These are phyloP conservation scores for Wickerhamiella cacticola DNA, from an alignment of 805 yeast genomes.

Conservation along the genomic window DNA sequence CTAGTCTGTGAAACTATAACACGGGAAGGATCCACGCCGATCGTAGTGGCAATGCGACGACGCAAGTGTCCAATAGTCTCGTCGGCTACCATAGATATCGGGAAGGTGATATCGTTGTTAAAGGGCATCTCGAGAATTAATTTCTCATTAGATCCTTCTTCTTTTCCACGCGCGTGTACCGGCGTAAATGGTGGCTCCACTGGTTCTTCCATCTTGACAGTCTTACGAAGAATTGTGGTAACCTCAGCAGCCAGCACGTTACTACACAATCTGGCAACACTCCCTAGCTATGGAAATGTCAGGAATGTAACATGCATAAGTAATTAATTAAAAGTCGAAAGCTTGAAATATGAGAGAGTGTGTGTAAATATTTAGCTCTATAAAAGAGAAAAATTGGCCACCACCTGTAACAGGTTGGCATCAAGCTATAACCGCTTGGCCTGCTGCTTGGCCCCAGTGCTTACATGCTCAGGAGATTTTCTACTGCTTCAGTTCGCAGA, in stretches of 20 bases:
- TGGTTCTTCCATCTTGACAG: neutral
- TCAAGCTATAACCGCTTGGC: neutral
- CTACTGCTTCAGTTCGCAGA: constrained; percentile 6
- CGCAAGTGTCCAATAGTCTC: constrained; percentile 9
- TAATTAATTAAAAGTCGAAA: too few relatives aligned
- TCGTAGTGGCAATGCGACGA: constrained; percentile 7
- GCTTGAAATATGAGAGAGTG: too few relatives aligned
- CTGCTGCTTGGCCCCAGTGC: neutral
- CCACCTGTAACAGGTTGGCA: neutral
- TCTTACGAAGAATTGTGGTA: neutral
- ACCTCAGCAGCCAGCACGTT: neutral
- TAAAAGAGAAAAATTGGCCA: neutral
- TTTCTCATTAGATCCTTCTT: neutral
- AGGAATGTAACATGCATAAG: too few relatives aligned
- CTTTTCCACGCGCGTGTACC: neutral
- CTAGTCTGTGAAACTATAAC: neutral
- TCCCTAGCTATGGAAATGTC: too few relatives aligned
- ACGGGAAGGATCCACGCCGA: constrained; percentile 10
- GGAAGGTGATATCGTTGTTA: constrained; percentile 11
- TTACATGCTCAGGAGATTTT: constrained; percentile 10
- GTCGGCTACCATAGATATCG: neutral
- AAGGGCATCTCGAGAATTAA: constrained; percentile 8
- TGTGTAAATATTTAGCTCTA: too few relatives aligned
- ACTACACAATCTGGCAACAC: too few relatives aligned
- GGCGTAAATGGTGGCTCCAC: constrained; percentile 6